Evolutionary conservation across 495 filamentous ascomycete genomes (phyloP).

Genomic region (Choiromyces venosus): DNA sequence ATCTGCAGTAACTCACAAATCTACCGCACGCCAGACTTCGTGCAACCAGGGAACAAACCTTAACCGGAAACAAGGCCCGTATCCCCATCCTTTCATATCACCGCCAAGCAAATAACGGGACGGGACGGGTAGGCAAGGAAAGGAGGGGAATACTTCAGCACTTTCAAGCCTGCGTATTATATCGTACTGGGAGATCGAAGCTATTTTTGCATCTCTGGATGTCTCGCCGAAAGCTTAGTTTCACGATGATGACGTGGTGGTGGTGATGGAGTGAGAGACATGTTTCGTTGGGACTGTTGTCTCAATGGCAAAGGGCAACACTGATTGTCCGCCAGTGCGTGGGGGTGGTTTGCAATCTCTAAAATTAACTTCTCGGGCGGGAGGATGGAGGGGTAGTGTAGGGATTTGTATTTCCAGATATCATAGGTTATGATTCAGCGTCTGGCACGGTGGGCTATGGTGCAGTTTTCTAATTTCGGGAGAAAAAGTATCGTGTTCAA

Average conservation of each 20-base stretch:
- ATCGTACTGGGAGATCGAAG: neutral
- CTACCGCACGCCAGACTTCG: neutral
- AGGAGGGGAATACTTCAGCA: neutral
- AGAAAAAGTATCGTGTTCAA: too few species aligned
- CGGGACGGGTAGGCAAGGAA: too few species aligned
- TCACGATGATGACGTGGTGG: neutral
- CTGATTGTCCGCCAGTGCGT: neutral
- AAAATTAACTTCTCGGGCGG: too few species aligned
- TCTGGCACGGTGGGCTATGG: too few species aligned
- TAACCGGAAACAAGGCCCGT: neutral
- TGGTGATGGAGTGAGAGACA: neutral
- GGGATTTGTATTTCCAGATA: neutral
- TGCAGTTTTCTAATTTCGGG: too few species aligned
- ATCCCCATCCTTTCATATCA: neutral
- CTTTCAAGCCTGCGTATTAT: neutral
- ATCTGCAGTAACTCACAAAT: neutral
- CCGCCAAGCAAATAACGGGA: neutral
- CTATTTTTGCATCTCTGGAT: neutral
- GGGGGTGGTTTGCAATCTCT: too few species aligned
- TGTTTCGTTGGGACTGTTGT: neutral
- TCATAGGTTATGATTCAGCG: too few species aligned
- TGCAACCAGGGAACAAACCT: neutral
- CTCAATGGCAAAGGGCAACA: neutral
- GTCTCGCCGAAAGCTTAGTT: too few species aligned
- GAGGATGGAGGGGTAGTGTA: neutral